Evolutionary conservation across 2,329 filamentous ascomycete species (phyloP), one percentile per base, ranked within the genome.

Genomic region (Xylaria hypoxylon): DNA sequence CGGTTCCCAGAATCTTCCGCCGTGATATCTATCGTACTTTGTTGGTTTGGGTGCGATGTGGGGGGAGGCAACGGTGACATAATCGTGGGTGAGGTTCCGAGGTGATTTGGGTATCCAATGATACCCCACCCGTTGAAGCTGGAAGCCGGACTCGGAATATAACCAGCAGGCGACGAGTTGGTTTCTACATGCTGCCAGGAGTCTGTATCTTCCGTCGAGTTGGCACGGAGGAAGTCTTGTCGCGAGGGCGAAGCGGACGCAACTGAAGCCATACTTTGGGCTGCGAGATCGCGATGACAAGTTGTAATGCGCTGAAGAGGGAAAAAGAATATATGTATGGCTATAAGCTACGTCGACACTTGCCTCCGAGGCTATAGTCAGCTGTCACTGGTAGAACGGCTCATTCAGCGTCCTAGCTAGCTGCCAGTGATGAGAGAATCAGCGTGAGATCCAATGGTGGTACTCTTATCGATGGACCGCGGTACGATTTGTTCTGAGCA

Each of bases 111-210:
- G 68, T 80, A 80, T 33, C 81, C 79, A 52, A 87, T 75, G 48
- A 87, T 75, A 13, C 79, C 80, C 76, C 82, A 87, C 24, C 85
- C 85, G 42, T 80, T 81, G 70, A 87, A 74, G 65, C 85, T 87
- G 15, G 81, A 80, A 70, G 81, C 85, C 11, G 86, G 85, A 68
- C 85, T 86, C 28, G 82, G 80, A 19, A 84, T 76, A 66, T 86
- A 83, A 19, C 79, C 81, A 59, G 74, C 72, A 26, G 76, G 74
- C n/a, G 75, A 70, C 13, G 76, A 74, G 50, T 74, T 75, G 24
- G 73, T 74, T 28, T 75, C 72, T 70, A 77, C 70, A 73, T 76
- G 72, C 58, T 78, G 75, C 76, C 75, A 77, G 10, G 74, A 78
- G 47, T 78, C 77, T 40, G 75, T 71, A 48, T 78, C 77, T 24